These are phyloP conservation scores for Zymoseptoria ardabiliae DNA, from an alignment of 2,329 filamentous ascomycete genomes.

Conservation along the genomic window DNA sequence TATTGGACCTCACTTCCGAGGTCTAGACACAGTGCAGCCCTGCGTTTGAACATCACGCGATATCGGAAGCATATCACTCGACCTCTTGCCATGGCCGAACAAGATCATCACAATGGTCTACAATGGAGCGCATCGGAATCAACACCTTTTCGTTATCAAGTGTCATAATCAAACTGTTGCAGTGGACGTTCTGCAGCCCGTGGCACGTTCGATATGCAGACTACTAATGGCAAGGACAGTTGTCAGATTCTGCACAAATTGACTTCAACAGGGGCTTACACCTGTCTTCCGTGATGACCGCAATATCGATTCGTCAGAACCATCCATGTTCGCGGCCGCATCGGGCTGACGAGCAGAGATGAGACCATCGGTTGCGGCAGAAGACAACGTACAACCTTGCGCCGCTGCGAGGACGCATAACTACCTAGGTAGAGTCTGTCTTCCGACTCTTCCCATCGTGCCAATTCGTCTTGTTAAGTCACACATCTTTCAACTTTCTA, in stretches of 20 bases:
- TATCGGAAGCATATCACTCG: background rate
- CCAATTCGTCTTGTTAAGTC: background rate
- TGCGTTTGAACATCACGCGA: background rate
- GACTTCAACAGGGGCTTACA: too few relatives aligned
- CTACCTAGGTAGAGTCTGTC: too few relatives aligned
- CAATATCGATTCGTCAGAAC: too few relatives aligned
- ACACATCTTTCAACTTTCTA: background rate
- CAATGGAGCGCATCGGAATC: too few relatives aligned
- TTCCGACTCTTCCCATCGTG: background rate
- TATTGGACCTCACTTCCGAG: background rate
- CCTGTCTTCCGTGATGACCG: too few relatives aligned
- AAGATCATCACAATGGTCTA: background rate
- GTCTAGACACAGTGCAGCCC: background rate
- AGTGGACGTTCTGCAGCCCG: too few relatives aligned
- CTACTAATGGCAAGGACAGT: too few relatives aligned
- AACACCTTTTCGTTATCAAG: too few relatives aligned
- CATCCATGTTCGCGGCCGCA: too few relatives aligned
- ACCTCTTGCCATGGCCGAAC: background rate
- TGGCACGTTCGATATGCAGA: too few relatives aligned
- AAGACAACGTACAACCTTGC: background rate
- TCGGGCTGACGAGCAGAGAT: background rate
- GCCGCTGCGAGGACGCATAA: background rate
- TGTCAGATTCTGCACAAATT: too few relatives aligned
- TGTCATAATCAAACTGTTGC: too few relatives aligned
- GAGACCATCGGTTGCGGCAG: background rate